phyloP scores from a whole-genome alignment of 176 grass and related monocot genomes.

The Dactylis glomerata region DNA sequence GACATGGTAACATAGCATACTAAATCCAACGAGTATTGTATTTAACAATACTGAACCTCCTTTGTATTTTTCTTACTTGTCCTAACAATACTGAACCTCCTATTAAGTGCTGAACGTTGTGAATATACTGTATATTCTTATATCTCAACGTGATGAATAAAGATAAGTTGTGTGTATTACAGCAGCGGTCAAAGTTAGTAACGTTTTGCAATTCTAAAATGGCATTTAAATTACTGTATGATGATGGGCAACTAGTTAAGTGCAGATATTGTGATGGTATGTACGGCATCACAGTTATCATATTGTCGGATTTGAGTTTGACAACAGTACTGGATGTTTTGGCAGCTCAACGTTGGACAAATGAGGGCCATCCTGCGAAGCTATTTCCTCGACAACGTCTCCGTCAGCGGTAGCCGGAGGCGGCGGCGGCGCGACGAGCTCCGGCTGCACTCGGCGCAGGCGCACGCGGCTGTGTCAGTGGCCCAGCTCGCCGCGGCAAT shows the following conservation, averaged over 20 bases:
- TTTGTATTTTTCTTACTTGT: too few species aligned
- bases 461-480: slow-evolving; percentile 72
- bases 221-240: neutral
- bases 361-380: slow-evolving; percentile 54
- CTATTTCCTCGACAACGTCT: slow-evolving; percentile 51
- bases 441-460: slow-evolving; percentile 69
- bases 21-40: neutral
- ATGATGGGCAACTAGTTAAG: neutral
- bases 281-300: neutral
- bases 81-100: too few species aligned
- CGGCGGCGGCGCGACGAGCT: slow-evolving; percentile 53
- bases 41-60: too few species aligned
- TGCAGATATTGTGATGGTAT: neutral
- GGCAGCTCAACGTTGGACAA: slow-evolving; percentile 51
- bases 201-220: too few species aligned
- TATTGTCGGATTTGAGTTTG: slow-evolving; percentile 31
- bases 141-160: too few species aligned
- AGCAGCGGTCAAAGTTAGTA: too few species aligned
- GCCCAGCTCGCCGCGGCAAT: slow-evolving; percentile 72
- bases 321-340: slow-evolving; percentile 9
- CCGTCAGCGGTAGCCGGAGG: slow-evolving; percentile 36
- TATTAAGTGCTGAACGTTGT: too few species aligned
- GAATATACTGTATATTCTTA: too few species aligned
- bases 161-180: too few species aligned
- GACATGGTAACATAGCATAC: neutral